Evolutionary conservation across 2,329 filamentous ascomycete species (phyloP).

Genomic region (Daldinia sp.): DNA sequence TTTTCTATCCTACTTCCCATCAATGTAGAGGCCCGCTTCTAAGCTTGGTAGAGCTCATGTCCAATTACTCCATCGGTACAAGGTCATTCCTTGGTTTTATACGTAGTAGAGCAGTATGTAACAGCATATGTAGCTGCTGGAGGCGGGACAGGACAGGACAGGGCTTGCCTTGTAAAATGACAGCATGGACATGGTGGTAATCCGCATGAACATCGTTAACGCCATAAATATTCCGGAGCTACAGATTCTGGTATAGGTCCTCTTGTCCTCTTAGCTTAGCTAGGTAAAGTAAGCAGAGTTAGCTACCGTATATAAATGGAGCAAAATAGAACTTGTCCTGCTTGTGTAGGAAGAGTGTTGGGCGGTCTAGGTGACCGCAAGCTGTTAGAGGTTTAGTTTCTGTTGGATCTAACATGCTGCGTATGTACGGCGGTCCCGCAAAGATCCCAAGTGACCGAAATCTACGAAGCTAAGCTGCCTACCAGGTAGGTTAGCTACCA

Average conservation of each 20-base stretch:
- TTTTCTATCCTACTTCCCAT: conserved; percentile 9
- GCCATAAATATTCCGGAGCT: conserved; percentile 14
- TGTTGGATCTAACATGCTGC: conserved; percentile 24
- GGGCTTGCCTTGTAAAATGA: not conserved
- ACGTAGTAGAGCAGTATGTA: too few species aligned
- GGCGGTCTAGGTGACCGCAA: conserved; percentile 19
- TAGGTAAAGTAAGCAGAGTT: not conserved
- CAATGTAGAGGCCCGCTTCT: conserved; percentile 24
- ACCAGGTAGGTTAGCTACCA: too few species aligned
- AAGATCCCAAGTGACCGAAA: conserved; percentile 17
- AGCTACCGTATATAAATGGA: not conserved
- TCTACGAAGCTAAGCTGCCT: not conserved
- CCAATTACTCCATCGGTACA: conserved; percentile 21
- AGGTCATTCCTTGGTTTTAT: conserved; percentile 18
- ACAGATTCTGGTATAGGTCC: not conserved
- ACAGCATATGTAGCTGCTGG: not conserved
- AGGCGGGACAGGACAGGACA: too few species aligned
- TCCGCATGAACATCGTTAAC: not conserved
- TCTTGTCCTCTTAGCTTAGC: not conserved
- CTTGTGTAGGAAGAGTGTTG: not conserved
- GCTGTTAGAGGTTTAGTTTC: conserved; percentile 6
- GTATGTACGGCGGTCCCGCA: conserved; percentile 6
- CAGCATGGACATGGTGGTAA: not conserved
- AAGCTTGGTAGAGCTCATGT: conserved; percentile 9
- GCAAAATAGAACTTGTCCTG: not conserved